A percentile compares a stretch with the other conserved stretches of the same genome.
Conservation (phyloP, 352 stramenopile genomes). For the Globisporangium solare region DNA sequence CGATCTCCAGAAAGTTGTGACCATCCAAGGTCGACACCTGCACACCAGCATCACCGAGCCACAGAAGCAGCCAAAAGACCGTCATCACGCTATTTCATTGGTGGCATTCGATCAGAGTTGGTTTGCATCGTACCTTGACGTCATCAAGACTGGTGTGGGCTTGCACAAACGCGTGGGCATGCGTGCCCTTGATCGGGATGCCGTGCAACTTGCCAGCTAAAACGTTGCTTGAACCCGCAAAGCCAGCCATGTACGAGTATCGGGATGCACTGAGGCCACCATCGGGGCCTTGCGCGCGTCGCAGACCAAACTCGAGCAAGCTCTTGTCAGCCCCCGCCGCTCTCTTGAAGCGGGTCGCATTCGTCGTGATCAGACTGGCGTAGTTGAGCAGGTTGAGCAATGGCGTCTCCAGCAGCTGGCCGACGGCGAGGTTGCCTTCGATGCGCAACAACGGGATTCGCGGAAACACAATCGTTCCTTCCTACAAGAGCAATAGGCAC, state of each 20-base stretch:
- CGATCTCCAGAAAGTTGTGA: conserved; percentile 78
- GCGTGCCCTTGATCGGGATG: conserved; percentile 95
- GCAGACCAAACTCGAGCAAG: conserved; percentile 92
- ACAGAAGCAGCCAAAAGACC: no score
- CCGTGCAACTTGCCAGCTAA: conserved; percentile 94
- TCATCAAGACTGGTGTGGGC: conserved; percentile 92
- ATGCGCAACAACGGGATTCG: conserved; percentile 93
- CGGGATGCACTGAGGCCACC: conserved; percentile 95
- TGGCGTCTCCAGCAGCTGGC: conserved; percentile 98
- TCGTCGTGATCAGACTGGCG: conserved; percentile 96
- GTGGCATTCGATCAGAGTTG: no score
- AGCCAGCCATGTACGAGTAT: conserved; percentile 98
- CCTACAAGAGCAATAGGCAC: conserved; percentile 17
- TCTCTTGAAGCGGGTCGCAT: conserved; percentile 95
- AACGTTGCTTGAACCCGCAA: conserved; percentile 97
- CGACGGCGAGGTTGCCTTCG: conserved; percentile 91
- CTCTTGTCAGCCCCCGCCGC: conserved; percentile 86
- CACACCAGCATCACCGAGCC: no score
- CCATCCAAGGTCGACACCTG: conserved; percentile 46
- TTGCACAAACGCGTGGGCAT: conserved; percentile 98
- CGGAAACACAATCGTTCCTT: conserved; percentile 97
- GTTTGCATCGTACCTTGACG: conserved; percentile 37
- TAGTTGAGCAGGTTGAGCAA: conserved; percentile 98
- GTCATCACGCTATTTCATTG: no score
- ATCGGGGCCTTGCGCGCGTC: conserved; percentile 95